Percentiles rank a stretch among this genome's conserved stretches.
Evolutionary conservation across 768 basidiomycete species (phyloP).

Genomic region (Mycena maculata): DNA sequence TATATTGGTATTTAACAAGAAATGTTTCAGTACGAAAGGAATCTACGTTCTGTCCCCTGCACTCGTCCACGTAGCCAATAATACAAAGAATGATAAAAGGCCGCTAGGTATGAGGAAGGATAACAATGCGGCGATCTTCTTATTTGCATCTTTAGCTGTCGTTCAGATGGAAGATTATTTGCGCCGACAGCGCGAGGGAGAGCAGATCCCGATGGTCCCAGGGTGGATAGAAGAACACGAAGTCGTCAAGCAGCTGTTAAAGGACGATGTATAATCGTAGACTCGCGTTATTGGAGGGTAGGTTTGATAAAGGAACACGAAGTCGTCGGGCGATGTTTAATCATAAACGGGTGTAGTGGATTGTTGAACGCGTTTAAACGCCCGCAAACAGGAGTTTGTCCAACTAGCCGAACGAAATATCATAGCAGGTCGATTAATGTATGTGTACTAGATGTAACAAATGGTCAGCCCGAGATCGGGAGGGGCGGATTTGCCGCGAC

Average conservation of each 20-base stretch:
- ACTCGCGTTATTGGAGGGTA: background rate
- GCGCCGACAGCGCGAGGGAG: background rate
- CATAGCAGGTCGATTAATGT: no score
- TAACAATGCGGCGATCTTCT: background rate
- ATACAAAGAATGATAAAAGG: background rate
- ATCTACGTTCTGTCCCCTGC: background rate
- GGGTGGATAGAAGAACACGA: constrained; percentile 12
- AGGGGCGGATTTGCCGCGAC: constrained; percentile 23
- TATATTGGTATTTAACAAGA: background rate
- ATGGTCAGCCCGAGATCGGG: no score
- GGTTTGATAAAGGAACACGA: background rate
- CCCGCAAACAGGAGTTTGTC: no score
- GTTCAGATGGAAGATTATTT: constrained; percentile 2
- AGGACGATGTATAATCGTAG: constrained; percentile 1
- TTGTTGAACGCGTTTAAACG: no score
- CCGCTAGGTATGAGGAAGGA: background rate
- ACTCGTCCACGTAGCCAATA: background rate
- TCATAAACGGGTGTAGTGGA: no score
- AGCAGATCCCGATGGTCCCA: constrained; percentile 6
- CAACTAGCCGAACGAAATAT: no score
- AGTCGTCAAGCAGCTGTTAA: constrained; percentile 6
- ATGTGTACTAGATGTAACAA: no score
- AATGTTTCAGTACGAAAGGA: background rate
- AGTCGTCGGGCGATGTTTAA: no score
- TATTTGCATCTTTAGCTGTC: background rate